A percentile compares a stretch with the other conserved stretches of the same genome.
These are phyloP conservation scores for Phytophthora citrophthora DNA, from an alignment of 352 stramenopile genomes.

Conservation along the genomic window DNA sequence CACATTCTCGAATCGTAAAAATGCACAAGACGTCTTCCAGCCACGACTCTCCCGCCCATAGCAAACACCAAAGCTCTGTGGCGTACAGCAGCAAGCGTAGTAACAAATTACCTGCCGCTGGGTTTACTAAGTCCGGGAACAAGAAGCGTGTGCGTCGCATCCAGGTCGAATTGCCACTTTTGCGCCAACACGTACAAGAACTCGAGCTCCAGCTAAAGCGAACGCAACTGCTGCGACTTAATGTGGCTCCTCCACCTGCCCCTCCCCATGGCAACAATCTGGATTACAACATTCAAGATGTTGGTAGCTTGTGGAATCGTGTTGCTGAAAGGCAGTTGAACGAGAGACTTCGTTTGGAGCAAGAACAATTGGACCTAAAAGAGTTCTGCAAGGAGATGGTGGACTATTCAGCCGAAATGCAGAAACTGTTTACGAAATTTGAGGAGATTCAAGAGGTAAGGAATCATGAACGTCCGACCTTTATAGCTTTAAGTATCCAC, in stretches of 20 bases:
- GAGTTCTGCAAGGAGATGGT: no score
- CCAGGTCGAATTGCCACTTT: neutral
- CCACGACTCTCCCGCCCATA: no score
- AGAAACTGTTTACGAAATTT: neutral
- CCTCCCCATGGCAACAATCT: neutral
- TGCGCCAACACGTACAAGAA: neutral
- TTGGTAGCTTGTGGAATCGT: neutral
- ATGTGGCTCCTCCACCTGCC: neutral
- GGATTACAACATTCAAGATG: neutral
- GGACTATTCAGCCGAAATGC: slow-evolving; percentile 7
- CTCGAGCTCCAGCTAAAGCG: neutral
- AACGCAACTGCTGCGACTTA: neutral
- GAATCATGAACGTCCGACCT: no score
- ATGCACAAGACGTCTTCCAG: no score
- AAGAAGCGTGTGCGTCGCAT: slow-evolving; percentile 2
- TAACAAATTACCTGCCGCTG: neutral
- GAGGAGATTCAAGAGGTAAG: neutral
- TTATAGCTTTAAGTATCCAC: no score
- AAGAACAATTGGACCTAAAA: neutral
- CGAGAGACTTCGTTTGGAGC: neutral
- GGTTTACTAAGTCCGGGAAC: neutral
- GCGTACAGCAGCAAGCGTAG: no score
- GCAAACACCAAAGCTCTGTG: no score
- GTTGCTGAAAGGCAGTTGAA: neutral
- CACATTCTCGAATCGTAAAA: no score